Evolutionary conservation across 2,329 filamentous ascomycete species (phyloP), one percentile per base, ranked within the genome.

Genomic region (Gaeumannomyces tritici): DNA sequence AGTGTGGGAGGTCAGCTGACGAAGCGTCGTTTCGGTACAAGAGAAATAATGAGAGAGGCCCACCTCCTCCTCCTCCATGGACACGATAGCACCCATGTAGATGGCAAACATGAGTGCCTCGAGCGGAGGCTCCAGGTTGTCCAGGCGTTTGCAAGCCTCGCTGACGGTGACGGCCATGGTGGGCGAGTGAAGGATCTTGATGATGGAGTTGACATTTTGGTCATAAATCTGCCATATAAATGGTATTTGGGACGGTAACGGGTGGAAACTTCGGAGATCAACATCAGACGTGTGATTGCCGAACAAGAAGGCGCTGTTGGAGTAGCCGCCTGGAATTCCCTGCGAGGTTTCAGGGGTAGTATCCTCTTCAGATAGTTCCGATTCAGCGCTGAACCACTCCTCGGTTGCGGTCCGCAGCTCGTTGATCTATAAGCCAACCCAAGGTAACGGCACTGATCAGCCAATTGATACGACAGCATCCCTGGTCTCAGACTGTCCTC

Each of bases 201-300:
- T 78, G 12, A 91, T 73, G 0, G 89, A 87, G 68, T 92, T 88
- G 11, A 92, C 88, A 61, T 89, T 90, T 66, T 90, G 86, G 65
- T 87, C 82, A 72, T 85, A 92, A 13, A 86, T 79, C 60, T 85
- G 81, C 89, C 89, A 91, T 62, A 90, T 83, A 59, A 83, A 83
- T 0, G 80, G 80, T 59, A 89, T 86, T 65, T 88, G 86, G 1
- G 84, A 84, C 0, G 86, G 81, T 0, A 85, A 69, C 1, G 89
- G 89, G 67, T 91, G 89, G 18, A 89, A 75, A 55, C 80, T 77
- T 24, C 80, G 75, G 66, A 91, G 75, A 67, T 91, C 83, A 29
- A 90, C 85, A 65, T 83, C 84, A n/a, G 83, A 80, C 1, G 89
- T 91, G 64, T 83, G 86, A 71, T 89, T 90, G 9, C 89, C 88